Conservation (phyloP, 768 basidiomycete species). For the Fomitopsis serialis region DNA sequence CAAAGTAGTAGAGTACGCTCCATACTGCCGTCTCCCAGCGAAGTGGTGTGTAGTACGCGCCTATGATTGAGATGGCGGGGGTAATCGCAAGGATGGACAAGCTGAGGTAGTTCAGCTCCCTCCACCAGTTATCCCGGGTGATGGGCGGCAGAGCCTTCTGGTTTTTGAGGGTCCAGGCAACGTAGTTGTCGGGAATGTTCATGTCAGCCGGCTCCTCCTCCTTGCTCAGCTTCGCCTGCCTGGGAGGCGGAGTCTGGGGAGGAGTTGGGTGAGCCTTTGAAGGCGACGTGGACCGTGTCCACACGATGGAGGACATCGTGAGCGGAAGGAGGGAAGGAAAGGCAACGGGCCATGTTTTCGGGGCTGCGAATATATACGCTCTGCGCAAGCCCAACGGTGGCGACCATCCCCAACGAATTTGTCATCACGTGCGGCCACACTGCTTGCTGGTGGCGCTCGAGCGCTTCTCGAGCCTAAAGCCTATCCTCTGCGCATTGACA, state of each 20-base stretch:
- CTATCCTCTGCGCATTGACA: no score
- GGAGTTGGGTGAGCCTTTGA: background rate
- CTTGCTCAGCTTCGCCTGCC: conserved; percentile 2
- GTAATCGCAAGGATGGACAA: conserved; percentile 63
- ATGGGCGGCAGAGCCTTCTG: conserved; percentile 46
- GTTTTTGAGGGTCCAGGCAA: conserved; percentile 44
- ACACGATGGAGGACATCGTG: conserved; percentile 2
- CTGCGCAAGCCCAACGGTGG: background rate
- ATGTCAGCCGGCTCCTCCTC: conserved; percentile 26
- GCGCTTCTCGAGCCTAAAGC: no score
- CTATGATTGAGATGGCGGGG: conserved; percentile 68
- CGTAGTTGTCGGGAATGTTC: conserved; percentile 54
- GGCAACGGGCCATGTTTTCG: background rate
- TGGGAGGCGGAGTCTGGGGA: background rate
- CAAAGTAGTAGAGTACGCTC: conserved; percentile 64
- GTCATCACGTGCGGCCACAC: background rate
- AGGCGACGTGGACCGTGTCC: background rate
- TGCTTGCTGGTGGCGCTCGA: no score
- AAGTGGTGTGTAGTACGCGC: conserved; percentile 44
- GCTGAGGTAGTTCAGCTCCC: conserved; percentile 71
- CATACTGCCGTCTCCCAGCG: conserved; percentile 53
- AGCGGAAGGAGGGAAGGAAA: background rate
- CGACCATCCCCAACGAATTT: background rate
- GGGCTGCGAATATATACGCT: background rate
- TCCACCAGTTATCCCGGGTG: conserved; percentile 36